A percentile compares a stretch with the other conserved stretches of the same genome.
Evolutionary conservation across 768 basidiomycete species (phyloP).

Genomic region (Lactifluus rugatus): DNA sequence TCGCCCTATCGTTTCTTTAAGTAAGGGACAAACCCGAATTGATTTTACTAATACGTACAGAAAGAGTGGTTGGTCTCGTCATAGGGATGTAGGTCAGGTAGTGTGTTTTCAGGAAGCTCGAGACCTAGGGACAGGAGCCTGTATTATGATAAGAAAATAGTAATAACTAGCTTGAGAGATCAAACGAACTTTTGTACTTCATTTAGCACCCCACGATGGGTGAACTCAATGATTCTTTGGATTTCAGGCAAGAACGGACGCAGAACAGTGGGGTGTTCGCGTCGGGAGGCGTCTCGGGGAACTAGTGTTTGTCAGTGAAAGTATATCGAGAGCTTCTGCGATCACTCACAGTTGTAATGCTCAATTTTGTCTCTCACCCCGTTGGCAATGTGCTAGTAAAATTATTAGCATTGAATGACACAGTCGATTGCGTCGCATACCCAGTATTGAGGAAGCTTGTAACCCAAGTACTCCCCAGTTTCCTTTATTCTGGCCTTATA

Average conservation of each 20-base stretch:
- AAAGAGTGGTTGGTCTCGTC: slow-evolving; percentile 24
- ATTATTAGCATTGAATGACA: not conserved
- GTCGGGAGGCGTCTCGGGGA: slow-evolving; percentile 38
- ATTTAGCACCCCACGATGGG: slow-evolving; percentile 43
- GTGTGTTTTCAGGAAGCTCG: slow-evolving; percentile 43
- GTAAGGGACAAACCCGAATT: not conserved
- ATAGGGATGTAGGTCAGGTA: slow-evolving; percentile 40
- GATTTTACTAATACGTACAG: slow-evolving; percentile 3
- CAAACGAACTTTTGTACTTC: slow-evolving; percentile 24
- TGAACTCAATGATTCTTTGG: slow-evolving; percentile 38
- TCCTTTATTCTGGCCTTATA: slow-evolving; percentile 29
- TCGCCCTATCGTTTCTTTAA: slow-evolving; percentile 31
- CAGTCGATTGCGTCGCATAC: slow-evolving; percentile 25
- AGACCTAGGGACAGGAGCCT: slow-evolving; percentile 44
- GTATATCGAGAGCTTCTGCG: not conserved
- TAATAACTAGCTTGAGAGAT: slow-evolving; percentile 30
- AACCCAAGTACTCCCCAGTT: slow-evolving; percentile 44
- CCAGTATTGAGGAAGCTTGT: slow-evolving; percentile 47
- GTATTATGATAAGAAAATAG: not conserved
- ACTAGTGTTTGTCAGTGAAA: slow-evolving; percentile 29
- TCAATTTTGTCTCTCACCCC: slow-evolving; percentile 58
- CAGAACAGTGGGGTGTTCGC: slow-evolving; percentile 39
- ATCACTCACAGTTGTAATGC: slow-evolving; percentile 47
- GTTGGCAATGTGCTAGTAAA: slow-evolving; percentile 45
- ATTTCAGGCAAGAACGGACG: slow-evolving; percentile 46